Percentiles rank a stretch among this genome's conserved stretches.
phyloP scores from a whole-genome alignment of 2,329 filamentous ascomycete species.

The Ustulina deusta region DNA sequence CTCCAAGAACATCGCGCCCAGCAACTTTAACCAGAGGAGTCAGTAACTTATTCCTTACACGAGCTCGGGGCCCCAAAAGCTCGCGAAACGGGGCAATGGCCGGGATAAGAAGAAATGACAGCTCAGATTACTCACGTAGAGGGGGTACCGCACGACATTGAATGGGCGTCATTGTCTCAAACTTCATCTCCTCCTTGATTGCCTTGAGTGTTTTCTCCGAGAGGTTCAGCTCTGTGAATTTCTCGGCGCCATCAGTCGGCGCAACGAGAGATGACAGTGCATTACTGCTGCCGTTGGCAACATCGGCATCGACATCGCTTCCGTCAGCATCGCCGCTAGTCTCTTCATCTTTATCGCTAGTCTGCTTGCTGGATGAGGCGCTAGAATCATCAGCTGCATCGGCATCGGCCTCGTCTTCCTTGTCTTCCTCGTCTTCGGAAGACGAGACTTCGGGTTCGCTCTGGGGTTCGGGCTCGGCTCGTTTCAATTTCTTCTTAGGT shows the following conservation, averaged over 20 bases:
- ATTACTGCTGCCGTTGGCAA: slow-evolving; percentile 56
- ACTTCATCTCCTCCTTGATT: slow-evolving; percentile 86
- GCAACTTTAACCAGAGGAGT: slow-evolving; percentile 62
- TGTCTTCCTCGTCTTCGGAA: slow-evolving; percentile 40
- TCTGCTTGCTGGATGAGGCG: slow-evolving; percentile 35
- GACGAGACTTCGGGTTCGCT: slow-evolving; percentile 24
- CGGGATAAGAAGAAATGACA: slow-evolving; percentile 48
- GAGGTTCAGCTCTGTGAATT: slow-evolving; percentile 84
- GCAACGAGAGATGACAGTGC: slow-evolving; percentile 65
- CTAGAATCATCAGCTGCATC: slow-evolving; percentile 26
- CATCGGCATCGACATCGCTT: slow-evolving; percentile 42
- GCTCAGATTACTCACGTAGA: slow-evolving; percentile 54
- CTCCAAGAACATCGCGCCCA: slow-evolving; percentile 91
- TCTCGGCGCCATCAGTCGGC: slow-evolving; percentile 71
- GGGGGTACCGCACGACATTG: slow-evolving; percentile 89
- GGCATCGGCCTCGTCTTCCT: slow-evolving; percentile 39
- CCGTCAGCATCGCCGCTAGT: slow-evolving; percentile 40
- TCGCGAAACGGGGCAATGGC: slow-evolving; percentile 81
- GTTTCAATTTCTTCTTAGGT: slow-evolving; percentile 60
- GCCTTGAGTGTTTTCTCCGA: slow-evolving; percentile 91
- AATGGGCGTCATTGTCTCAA: slow-evolving; percentile 95
- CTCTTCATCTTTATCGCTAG: slow-evolving; percentile 41
- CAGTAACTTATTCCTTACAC: neutral
- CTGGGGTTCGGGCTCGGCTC: slow-evolving; percentile 47
- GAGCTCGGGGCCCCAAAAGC: neutral